Percentiles rank a stretch among this genome's conserved stretches.
Evolutionary conservation across 2,329 filamentous ascomycete genomes (phyloP).

Genomic region (Trichoderma koningiopsis): DNA sequence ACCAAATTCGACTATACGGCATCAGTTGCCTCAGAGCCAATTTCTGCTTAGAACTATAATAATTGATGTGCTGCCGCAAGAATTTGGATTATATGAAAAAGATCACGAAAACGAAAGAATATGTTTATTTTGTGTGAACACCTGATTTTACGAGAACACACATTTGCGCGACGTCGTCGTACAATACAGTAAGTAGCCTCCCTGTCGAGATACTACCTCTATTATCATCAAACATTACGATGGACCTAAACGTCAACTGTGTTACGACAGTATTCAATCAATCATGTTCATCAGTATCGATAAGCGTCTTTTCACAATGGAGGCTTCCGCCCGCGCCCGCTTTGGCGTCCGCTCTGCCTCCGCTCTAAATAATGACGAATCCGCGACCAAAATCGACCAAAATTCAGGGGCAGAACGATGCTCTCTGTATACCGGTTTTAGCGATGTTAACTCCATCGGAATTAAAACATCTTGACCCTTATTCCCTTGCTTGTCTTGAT

Average conservation of each 20-base stretch:
- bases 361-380: neutral
- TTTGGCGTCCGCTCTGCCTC: neutral
- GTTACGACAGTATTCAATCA: neutral
- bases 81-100: neutral
- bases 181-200: too few species aligned
- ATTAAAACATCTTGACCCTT: neutral
- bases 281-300: neutral
- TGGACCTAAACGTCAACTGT: neutral
- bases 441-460: neutral
- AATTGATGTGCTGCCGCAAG: too few species aligned
- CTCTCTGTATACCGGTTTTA: neutral
- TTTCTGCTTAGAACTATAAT: too few species aligned
- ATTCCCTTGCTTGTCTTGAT: neutral
- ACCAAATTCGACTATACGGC: too few species aligned
- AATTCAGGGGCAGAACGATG: neutral
- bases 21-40: too few species aligned
- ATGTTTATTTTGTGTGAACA: neutral
- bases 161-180: neutral
- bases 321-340: conserved; percentile 1
- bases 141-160: neutral
- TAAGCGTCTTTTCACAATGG: neutral
- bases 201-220: neutral
- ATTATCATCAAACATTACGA: neutral
- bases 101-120: neutral
- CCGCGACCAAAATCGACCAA: neutral